These are phyloP conservation scores for Immersiella caudata DNA, from an alignment of 495 filamentous ascomycete genomes.

Conservation along the genomic window DNA sequence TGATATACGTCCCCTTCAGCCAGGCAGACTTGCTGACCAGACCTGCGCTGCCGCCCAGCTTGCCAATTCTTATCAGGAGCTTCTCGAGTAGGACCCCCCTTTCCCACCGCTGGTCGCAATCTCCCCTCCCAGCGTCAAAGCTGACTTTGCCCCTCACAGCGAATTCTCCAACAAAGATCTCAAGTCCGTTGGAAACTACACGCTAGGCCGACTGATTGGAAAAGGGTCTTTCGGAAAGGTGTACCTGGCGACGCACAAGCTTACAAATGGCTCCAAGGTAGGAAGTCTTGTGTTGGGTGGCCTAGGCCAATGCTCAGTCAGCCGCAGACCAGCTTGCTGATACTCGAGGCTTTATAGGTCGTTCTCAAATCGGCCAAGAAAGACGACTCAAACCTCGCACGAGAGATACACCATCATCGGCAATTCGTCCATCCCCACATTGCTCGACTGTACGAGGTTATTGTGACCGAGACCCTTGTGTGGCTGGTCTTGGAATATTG, in stretches of 20 bases:
- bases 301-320: too few relatives aligned
- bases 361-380: slow-evolving; percentile 98
- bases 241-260: slow-evolving; percentile 93
- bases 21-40: slow-evolving; percentile 31
- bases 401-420: slow-evolving; percentile 97
- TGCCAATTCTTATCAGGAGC: slow-evolving; percentile 92
- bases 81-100: slow-evolving; percentile 73
- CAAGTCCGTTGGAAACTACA: slow-evolving; percentile 90
- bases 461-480: slow-evolving; percentile 90
- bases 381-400: slow-evolving; percentile 90
- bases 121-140: slow-evolving; percentile 25
- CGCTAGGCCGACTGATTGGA: slow-evolving; percentile 85
- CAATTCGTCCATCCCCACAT: slow-evolving; percentile 99
- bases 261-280: slow-evolving; percentile 98
- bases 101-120: not conserved
- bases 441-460: slow-evolving; percentile 93
- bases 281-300: slow-evolving; percentile 32
- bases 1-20: slow-evolving; percentile 9
- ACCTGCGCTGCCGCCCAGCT: slow-evolving; percentile 59
- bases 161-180: slow-evolving; percentile 95
- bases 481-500: slow-evolving; percentile 98
- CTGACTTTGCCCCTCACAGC: slow-evolving; percentile 49
- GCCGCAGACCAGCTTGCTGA: slow-evolving; percentile 1
- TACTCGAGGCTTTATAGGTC: slow-evolving; percentile 58
- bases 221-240: slow-evolving; percentile 99